Base-by-base conservation (phyloP, 108 stramenopile genomes). In the Heterococcus sp. region DNA sequence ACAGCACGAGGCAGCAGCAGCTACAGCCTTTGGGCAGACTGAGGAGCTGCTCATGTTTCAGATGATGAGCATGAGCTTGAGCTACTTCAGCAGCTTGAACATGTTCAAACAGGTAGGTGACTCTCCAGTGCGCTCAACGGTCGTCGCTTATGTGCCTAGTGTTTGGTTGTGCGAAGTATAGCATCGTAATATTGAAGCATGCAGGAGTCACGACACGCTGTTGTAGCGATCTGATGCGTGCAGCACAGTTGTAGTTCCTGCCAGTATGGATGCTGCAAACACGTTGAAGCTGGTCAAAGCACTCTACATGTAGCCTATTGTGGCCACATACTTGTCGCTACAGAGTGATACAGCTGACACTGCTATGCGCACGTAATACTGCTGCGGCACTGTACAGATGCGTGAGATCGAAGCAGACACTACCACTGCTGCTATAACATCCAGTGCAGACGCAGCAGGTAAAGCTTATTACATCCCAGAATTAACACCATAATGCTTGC, bases 21-120 rank as follows among this genome's bases (percentile, higher is more conserved):
- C 79, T 36, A 76, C 87, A 32, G 84, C 88, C 85, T 88, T 80
- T 78, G 36, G 26, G n/a, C 89, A 89, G 78, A 88, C 87, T 26
- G 89, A 89, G 67, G 89, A 89, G 46, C 76, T 89, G n/a, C 86
- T 89, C 85, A 89, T 88, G 83, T 89, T 89, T 67, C 89, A 89
- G 85, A 88, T 89, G 83, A 89, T 89, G 89, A 73, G 67, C 38
- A 89, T 89, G 89, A 79, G 76, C 46, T 66, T 89, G 36, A 86
- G 84, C 75, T 89, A 89, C 77, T 89, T 89, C 78, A 77, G 75
- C 39, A 83, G 75, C 38, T 68, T 89, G 14, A 89, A 87, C 75
- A 89, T 89, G 89, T 81, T 89, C 74, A 79, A 87, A 80, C 78
- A 84, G 66, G 40, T n/a, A 65, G 2, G 2, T 2, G 0, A 2